These are phyloP conservation scores for Alternaria ventricosa DNA, from an alignment of 2,329 filamentous ascomycete genomes.

Conservation along the genomic window DNA sequence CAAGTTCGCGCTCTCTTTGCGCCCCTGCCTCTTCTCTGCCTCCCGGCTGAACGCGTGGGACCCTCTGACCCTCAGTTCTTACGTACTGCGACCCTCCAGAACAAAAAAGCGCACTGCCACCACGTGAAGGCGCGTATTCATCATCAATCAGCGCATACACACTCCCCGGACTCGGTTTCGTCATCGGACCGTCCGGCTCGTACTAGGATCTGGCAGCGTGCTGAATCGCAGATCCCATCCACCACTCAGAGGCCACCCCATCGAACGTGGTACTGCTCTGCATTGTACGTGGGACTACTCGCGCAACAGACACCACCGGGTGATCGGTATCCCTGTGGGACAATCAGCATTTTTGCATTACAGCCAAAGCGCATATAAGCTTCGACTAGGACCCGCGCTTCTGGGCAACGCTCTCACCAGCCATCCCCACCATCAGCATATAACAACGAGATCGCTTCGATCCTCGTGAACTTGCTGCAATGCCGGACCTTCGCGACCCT, in stretches of 20 bases:
- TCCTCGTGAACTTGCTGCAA: slow-evolving; percentile 16
- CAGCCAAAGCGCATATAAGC: slow-evolving; percentile 18
- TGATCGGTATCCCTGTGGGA: neutral
- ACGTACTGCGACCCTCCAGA: neutral
- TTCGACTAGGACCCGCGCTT: slow-evolving; percentile 2
- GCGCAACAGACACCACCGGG: neutral
- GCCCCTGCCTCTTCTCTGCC: slow-evolving; percentile 4
- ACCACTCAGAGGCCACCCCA: slow-evolving; percentile 23
- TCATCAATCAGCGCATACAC: neutral
- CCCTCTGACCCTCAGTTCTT: slow-evolving; percentile 1
- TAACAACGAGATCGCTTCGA: neutral
- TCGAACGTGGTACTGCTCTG: slow-evolving; percentile 26
- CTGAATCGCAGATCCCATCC: slow-evolving; percentile 10
- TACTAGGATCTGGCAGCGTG: slow-evolving; percentile 18
- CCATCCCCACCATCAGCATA: neutral
- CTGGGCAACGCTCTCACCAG: neutral
- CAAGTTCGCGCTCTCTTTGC: slow-evolving; percentile 11
- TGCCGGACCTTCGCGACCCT: slow-evolving; percentile 32
- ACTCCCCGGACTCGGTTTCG: neutral
- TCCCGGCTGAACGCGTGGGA: neutral
- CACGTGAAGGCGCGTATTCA: neutral
- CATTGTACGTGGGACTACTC: slow-evolving; percentile 14
- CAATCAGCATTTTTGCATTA: neutral
- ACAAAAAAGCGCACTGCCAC: neutral
- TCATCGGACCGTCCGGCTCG: slow-evolving; percentile 25